These are phyloP conservation scores for Boletus subcaerulescens DNA, from an alignment of 768 basidiomycete genomes.

Conservation along the genomic window DNA sequence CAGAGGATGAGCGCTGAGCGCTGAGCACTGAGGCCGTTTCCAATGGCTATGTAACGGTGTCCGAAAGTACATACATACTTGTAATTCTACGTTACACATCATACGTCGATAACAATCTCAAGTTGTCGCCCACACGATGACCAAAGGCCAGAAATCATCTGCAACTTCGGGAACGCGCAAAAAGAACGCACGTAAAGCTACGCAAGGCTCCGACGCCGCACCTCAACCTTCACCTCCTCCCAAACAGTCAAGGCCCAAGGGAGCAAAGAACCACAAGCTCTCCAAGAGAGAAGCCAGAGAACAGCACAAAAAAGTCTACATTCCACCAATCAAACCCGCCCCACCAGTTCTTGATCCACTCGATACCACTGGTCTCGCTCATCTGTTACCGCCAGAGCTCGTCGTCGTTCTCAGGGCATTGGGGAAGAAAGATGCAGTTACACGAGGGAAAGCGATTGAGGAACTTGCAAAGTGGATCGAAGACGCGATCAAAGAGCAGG, in stretches of 20 bases:
- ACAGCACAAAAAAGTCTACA: slow-evolving; percentile 80
- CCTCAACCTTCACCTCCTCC: slow-evolving; percentile 37
- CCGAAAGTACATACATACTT: too few species aligned
- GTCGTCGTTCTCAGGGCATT: slow-evolving; percentile 77
- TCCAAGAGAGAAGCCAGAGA: slow-evolving; percentile 51
- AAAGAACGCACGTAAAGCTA: slow-evolving; percentile 83
- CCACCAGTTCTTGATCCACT: slow-evolving; percentile 80
- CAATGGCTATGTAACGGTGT: too few species aligned
- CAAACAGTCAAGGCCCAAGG: slow-evolving; percentile 46
- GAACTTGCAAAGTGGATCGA: slow-evolving; percentile 74
- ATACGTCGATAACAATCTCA: slow-evolving; percentile 1
- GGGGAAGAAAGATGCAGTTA: slow-evolving; percentile 87
- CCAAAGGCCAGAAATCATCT: slow-evolving; percentile 63
- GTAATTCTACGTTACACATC: background rate
- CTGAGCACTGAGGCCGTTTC: too few species aligned
- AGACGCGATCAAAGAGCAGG: slow-evolving; percentile 41
- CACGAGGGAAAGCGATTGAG: slow-evolving; percentile 81
- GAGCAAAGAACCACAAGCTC: slow-evolving; percentile 47
- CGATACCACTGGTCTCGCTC: slow-evolving; percentile 76
- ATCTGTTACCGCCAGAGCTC: slow-evolving; percentile 73
- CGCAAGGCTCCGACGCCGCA: slow-evolving; percentile 26
- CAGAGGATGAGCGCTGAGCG: too few species aligned
- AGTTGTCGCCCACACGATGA: slow-evolving; percentile 28
- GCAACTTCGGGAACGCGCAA: slow-evolving; percentile 86
- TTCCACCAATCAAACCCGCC: slow-evolving; percentile 78